Evolutionary conservation across 1,284 basidiomycete genomes (phyloP).

Genomic region (Flammula alnicola): DNA sequence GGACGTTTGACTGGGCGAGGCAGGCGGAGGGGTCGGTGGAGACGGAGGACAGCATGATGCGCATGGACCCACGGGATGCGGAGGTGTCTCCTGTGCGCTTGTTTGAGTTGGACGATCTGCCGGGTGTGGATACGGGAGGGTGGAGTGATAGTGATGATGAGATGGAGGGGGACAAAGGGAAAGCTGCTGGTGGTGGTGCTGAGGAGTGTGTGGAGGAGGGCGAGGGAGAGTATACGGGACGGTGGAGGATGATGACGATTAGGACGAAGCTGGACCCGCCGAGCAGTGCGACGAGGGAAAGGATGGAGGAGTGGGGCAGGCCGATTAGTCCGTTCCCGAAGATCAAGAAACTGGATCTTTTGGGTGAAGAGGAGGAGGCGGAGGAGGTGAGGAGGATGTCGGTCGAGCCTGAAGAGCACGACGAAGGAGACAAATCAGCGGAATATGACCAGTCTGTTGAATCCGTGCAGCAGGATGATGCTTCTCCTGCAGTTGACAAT

Average conservation of each 20-base stretch:
- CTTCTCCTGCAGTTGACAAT: neutral
- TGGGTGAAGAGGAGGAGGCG: constrained; percentile 20
- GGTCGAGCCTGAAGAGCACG: constrained; percentile 17
- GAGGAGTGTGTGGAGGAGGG: constrained; percentile 34
- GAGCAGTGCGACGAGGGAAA: constrained; percentile 52
- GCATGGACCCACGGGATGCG: constrained; percentile 26
- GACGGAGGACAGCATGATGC: constrained; percentile 35
- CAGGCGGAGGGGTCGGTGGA: constrained; percentile 16
- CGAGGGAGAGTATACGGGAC: constrained; percentile 69
- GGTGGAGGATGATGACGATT: constrained; percentile 54
- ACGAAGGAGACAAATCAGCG: too few species aligned
- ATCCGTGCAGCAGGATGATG: too few species aligned
- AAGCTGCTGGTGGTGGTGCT: too few species aligned
- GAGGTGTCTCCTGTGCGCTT: constrained; percentile 29
- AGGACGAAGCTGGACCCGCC: constrained; percentile 73
- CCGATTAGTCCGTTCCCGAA: constrained; percentile 68
- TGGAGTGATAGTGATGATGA: constrained; percentile 40
- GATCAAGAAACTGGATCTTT: constrained; percentile 25
- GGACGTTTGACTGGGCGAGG: constrained; percentile 31
- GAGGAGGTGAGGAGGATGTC: constrained; percentile 19
- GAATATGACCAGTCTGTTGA: too few species aligned
- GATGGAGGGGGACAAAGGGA: constrained; percentile 14
- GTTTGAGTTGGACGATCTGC: constrained; percentile 26
- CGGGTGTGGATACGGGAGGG: constrained; percentile 21
- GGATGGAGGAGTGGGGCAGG: constrained; percentile 66